These are phyloP conservation scores for Centrapalus pauciflorus DNA, from an alignment of 129 eudicot species.

Conservation along the genomic window DNA sequence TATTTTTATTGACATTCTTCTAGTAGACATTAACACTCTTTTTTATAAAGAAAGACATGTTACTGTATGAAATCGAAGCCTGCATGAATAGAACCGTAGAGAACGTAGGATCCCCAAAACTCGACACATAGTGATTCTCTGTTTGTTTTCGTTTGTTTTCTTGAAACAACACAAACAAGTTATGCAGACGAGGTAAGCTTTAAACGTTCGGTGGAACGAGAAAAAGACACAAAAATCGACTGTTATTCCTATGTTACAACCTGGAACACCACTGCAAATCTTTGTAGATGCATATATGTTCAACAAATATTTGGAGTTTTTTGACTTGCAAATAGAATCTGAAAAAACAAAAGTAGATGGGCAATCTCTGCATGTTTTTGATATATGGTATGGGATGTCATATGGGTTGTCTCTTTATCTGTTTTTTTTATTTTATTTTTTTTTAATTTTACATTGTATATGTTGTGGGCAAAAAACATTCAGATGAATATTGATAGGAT, in stretches of 20 bases:
- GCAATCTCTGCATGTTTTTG: constrained; percentile 45
- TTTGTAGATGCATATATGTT: constrained; percentile 16
- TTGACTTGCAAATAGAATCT: constrained; percentile 30
- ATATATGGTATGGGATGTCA: constrained; percentile 73
- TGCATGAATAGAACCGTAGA: no score
- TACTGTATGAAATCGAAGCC: no score
- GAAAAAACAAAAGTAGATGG: constrained; percentile 40
- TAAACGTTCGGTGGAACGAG: neutral
- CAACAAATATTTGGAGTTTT: constrained; percentile 15
- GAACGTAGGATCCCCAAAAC: no score
- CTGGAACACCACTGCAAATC: constrained; percentile 31
- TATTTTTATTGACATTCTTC: no score
- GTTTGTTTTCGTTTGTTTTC: no score
- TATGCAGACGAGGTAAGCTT: constrained; percentile 14
- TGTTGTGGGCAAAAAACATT: constrained; percentile 23
- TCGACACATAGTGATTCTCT: no score
- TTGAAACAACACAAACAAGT: constrained; percentile 10
- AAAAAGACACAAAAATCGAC: constrained; percentile 22
- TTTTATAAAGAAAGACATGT: no score
- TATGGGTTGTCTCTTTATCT: constrained; percentile 57
- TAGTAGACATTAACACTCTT: no score
- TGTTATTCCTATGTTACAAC: constrained; percentile 28
- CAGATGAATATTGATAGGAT: constrained; percentile 9
- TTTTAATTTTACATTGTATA: no score
- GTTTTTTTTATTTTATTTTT: constrained; percentile 6